A percentile compares a stretch with the other conserved stretches of the same genome.
These are phyloP conservation scores for Oryza officinalis DNA, from an alignment of 176 grass and related monocot genomes.

Conservation along the genomic window DNA sequence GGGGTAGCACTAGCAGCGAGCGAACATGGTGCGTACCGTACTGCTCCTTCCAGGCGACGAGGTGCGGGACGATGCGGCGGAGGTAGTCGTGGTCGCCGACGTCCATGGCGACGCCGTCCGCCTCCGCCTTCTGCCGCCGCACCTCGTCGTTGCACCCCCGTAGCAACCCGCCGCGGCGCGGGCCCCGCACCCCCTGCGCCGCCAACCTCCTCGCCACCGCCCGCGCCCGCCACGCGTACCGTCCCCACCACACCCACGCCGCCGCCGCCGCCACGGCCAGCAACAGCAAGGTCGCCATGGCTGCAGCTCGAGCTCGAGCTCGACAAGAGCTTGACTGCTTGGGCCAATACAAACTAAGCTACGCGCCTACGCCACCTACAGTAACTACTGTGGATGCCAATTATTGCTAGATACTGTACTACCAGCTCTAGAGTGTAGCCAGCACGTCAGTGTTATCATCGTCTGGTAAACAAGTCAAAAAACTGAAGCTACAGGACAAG, in stretches of 20 bases:
- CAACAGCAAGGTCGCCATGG: neutral
- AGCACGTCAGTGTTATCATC: too few relatives aligned
- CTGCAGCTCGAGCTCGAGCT: neutral
- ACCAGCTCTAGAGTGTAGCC: neutral
- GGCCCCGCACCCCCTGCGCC: slow-evolving; percentile 42
- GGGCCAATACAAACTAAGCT: neutral
- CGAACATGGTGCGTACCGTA: slow-evolving; percentile 37
- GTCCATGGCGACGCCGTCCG: slow-evolving; percentile 1
- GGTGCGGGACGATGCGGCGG: slow-evolving; percentile 18
- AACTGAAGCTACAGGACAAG: neutral
- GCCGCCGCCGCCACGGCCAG: neutral
- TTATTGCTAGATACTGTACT: neutral
- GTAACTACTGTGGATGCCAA: neutral
- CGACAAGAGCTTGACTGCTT: neutral
- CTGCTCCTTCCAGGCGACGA: slow-evolving; percentile 35
- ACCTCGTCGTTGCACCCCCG: slow-evolving; percentile 33
- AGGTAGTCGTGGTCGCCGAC: slow-evolving; percentile 43
- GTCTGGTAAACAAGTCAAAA: too few relatives aligned
- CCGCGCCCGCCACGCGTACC: slow-evolving; percentile 39
- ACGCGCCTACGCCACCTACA: neutral
- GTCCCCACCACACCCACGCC: slow-evolving; percentile 23
- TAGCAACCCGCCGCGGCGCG: slow-evolving; percentile 41
- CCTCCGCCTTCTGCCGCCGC: slow-evolving; percentile 26
- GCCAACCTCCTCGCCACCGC: slow-evolving; percentile 23
- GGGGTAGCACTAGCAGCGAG: too few relatives aligned